Evolutionary conservation across 192 early-diverging fungal species (phyloP).

Genomic region (Entomortierella parvispora): DNA sequence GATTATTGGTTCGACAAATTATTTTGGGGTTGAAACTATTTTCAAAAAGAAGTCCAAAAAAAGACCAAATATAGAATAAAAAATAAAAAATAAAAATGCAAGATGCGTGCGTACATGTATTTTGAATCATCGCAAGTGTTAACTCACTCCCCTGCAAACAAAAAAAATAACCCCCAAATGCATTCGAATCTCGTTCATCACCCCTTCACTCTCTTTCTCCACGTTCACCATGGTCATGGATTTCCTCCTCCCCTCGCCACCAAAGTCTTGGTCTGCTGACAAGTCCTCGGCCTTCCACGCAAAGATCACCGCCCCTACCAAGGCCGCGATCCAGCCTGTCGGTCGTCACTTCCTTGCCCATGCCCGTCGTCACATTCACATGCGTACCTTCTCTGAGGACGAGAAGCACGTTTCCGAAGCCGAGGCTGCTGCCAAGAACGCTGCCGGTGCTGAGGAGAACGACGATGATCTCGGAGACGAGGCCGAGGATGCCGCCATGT

Average conservation of each 20-base stretch:
- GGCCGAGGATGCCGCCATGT: slow-evolving; percentile 78
- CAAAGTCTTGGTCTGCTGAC: slow-evolving; percentile 68
- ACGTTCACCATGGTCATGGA: slow-evolving; percentile 57
- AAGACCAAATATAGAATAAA: too few species aligned
- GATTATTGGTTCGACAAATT: too few species aligned
- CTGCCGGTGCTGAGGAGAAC: slow-evolving; percentile 51
- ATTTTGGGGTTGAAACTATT: too few species aligned
- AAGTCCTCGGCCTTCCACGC: slow-evolving; percentile 53
- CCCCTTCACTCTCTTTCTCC: slow-evolving; percentile 6
- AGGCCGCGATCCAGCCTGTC: slow-evolving; percentile 61
- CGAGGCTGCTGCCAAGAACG: slow-evolving; percentile 50
- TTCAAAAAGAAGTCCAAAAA: too few species aligned
- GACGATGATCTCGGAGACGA: slow-evolving; percentile 85
- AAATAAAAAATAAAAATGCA: slow-evolving; percentile 17
- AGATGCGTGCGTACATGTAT: not conserved
- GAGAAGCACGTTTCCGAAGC: slow-evolving; percentile 60
- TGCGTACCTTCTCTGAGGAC: slow-evolving; percentile 71
- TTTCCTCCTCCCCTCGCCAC: slow-evolving; percentile 79
- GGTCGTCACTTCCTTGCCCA: slow-evolving; percentile 69
- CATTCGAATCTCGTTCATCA: slow-evolving; percentile 10
- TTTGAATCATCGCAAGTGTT: too few species aligned
- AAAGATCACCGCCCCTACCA: slow-evolving; percentile 53
- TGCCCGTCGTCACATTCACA: slow-evolving; percentile 68
- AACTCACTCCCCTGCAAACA: not conserved
- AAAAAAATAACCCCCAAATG: not conserved